phyloP scores from a whole-genome alignment of 768 basidiomycete species.

The Pilatotrama ljubarskyi region DNA sequence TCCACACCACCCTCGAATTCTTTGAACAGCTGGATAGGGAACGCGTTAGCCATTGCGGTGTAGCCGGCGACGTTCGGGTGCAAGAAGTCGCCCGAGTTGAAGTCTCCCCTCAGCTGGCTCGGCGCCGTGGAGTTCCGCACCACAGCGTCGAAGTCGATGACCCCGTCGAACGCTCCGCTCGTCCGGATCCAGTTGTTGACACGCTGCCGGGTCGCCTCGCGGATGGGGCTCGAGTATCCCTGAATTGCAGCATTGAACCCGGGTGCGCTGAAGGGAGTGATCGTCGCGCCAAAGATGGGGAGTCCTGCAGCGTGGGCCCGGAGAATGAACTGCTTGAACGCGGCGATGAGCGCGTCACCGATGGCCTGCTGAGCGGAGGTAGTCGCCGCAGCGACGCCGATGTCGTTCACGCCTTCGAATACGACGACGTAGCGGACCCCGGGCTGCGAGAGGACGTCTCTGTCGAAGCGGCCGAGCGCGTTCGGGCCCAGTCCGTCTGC shows the following conservation, averaged over 20 bases:
- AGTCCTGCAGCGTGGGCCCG: constrained; percentile 44
- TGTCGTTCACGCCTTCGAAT: constrained; percentile 58
- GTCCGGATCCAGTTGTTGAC: constrained; percentile 46
- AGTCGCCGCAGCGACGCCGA: constrained; percentile 42
- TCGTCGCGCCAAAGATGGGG: constrained; percentile 50
- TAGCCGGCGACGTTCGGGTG: constrained; percentile 51
- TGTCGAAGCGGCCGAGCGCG: constrained; percentile 48
- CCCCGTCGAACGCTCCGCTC: constrained; percentile 45
- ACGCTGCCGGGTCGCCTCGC: constrained; percentile 43
- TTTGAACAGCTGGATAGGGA: constrained; percentile 43
- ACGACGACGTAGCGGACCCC: constrained; percentile 50
- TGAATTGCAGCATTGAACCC: constrained; percentile 29
- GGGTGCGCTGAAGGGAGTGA: constrained; percentile 46
- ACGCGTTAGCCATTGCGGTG: constrained; percentile 41
- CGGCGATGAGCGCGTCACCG: constrained; percentile 43
- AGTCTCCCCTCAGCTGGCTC: constrained; percentile 38
- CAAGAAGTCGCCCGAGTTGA: constrained; percentile 48
- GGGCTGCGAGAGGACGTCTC: constrained; percentile 50
- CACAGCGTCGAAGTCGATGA: constrained; percentile 49
- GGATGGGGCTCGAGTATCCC: constrained; percentile 39
- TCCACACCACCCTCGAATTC: constrained; percentile 25
- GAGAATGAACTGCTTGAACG: constrained; percentile 46
- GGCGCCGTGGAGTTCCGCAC: constrained; percentile 40
- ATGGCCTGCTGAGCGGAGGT: constrained; percentile 37
- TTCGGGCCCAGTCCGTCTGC: constrained; percentile 50